Conservation (phyloP, 306 rosid genomes). For the Prunus davidiana region DNA sequence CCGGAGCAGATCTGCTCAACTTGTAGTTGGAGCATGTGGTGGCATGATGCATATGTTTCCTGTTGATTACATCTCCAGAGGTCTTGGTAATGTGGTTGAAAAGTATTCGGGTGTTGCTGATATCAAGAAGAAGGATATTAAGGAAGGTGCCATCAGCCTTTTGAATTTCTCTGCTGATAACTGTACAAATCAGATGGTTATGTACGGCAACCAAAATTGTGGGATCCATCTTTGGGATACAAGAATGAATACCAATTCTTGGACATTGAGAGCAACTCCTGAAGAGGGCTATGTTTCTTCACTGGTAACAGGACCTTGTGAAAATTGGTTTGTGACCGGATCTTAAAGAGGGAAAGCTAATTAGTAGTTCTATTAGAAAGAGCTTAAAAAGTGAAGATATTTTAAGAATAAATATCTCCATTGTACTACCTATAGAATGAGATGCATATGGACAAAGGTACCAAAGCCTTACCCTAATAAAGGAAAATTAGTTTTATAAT, state of each 20-base stretch:
- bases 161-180: conserved; percentile 64
- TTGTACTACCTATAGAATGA: too few species aligned
- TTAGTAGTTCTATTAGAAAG: too few species aligned
- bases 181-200: conserved; percentile 49
- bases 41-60: conserved; percentile 86
- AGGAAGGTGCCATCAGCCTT: conserved; percentile 84
- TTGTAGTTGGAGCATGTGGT: conserved; percentile 92
- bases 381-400: too few species aligned
- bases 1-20: conserved; percentile 68
- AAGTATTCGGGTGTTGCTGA: conserved; percentile 94
- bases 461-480: too few species aligned
- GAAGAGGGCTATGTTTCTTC: conserved; percentile 87
- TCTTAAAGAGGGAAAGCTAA: conserved; percentile 34
- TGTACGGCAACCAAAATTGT: conserved; percentile 90
- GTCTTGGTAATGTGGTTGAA: conserved; percentile 84
- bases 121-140: conserved; percentile 78
- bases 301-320: conserved; percentile 72
- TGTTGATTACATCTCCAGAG: conserved; percentile 83
- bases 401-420: too few species aligned
- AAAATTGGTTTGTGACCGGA: conserved; percentile 98
- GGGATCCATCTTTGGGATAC: conserved; percentile 98
- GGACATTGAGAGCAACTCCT: conserved; percentile 76
- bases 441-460: too few species aligned
- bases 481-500: too few species aligned
- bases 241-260: conserved; percentile 68